Evolutionary conservation across 139 green algal species (phyloP).

Genomic region (Closterium sp.): DNA sequence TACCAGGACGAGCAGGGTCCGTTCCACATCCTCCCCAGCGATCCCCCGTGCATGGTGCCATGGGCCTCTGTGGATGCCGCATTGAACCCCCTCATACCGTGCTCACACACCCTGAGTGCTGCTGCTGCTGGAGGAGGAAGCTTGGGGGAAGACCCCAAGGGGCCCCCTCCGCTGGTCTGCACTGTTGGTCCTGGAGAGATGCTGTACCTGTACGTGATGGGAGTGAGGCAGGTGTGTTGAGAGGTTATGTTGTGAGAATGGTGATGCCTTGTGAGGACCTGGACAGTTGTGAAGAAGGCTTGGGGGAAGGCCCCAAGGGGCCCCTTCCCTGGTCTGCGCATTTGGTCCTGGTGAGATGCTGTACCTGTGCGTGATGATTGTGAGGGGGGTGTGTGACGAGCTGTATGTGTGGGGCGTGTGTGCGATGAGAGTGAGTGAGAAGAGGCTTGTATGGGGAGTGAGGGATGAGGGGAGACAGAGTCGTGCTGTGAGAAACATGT

Average conservation of each 20-base stretch:
- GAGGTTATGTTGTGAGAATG: too few species aligned
- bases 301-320: neutral
- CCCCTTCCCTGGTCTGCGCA: neutral
- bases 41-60: neutral
- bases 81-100: neutral
- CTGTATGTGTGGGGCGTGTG: too few species aligned
- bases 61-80: neutral
- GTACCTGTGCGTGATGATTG: neutral
- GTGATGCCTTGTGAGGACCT: too few species aligned
- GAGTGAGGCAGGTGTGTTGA: too few species aligned
- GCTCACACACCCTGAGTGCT: neutral
- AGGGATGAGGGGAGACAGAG: too few species aligned
- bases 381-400: too few species aligned
- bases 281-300: too few species aligned
- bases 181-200: too few species aligned
- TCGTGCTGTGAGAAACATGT: too few species aligned
- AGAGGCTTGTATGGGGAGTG: neutral
- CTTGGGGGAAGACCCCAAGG: neutral
- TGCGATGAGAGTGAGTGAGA: neutral
- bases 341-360: neutral
- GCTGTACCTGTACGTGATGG: too few species aligned
- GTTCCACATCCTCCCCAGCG: neutral
- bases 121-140: neutral
- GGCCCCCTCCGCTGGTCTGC: too few species aligned
- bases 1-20: neutral